Evolutionary conservation across 2,329 filamentous ascomycete species (phyloP), one percentile per base, ranked within the genome.

Genomic region (Aspergillus transmontanensis): DNA sequence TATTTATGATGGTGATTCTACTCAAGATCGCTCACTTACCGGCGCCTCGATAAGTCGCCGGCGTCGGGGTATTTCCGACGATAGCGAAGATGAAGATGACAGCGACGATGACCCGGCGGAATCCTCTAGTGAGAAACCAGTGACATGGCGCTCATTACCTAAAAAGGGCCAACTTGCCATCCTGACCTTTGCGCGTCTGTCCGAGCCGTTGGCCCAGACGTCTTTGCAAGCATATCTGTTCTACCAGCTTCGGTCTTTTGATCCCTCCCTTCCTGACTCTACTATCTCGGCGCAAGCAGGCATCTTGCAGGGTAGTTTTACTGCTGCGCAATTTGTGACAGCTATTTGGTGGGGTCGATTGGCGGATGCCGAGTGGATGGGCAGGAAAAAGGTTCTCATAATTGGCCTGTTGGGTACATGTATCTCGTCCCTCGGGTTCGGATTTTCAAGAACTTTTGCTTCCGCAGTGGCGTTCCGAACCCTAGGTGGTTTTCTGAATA

Each of bases 181-280:
- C 62, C 83, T 96, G 57, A 93, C 90, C 0, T 80, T 96, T 51
- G 90, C 92, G 10, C 87, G 93, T 32, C 81, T 96, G 26, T 92
- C 90, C 12, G 93, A 96, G 74, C 93, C 93, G 4, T 81, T 96
- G 41, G 90, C 92, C 0, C 91, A 95, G 73, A 93, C 91, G 0
- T 92, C 89, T 14, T 77, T 93, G 10, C 86, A 90, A 77, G 86
- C 90, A 1, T 96, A 96, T 77, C 88, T 96, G 82, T 96, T 92
- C 79, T 96, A 94, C 77, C 92, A 95, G 76, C 85, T 97, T n/a
- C 88, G 87, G 69, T 94, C 89, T 63, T 94, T 96, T 70, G 84
- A 91, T 28, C 82, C 83, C 3, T 82, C 78, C 26, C 75, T 84
- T 23, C 79, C 85, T 2, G 85, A 89, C 59, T 84, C 84, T 2